Conservation (phyloP, 2,329 filamentous ascomycete genomes). For the Clonostachys rhizophaga region DNA sequence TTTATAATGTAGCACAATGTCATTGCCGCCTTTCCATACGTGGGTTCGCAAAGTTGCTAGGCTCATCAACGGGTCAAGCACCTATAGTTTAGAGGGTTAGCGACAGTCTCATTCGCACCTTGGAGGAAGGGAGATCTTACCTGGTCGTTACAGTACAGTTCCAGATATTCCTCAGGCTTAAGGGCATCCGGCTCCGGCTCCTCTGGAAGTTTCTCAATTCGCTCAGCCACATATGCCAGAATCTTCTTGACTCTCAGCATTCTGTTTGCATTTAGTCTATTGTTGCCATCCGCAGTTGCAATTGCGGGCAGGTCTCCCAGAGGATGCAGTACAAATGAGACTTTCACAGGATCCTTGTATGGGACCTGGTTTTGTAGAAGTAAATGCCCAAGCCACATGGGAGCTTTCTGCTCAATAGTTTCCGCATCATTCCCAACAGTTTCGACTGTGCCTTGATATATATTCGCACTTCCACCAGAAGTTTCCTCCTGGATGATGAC, state of each 20-base stretch:
- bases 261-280: conserved; percentile 89
- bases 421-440: conserved; percentile 74
- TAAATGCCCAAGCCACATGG: conserved; percentile 89
- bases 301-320: conserved; percentile 71
- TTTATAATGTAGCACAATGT: conserved; percentile 88
- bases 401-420: conserved; percentile 78
- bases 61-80: conserved; percentile 79
- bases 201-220: conserved; percentile 70
- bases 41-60: conserved; percentile 90
- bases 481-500: conserved; percentile 68
- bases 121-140: conserved; percentile 34
- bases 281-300: conserved; percentile 72
- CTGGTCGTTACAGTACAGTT: conserved; percentile 91
- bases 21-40: conserved; percentile 92
- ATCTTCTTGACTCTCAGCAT: conserved; percentile 98
- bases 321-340: conserved; percentile 89
- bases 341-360: conserved; percentile 87
- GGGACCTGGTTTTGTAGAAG: conserved; percentile 79
- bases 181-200: conserved; percentile 55
- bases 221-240: conserved; percentile 83
- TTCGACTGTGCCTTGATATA: conserved; percentile 86
- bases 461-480: conserved; percentile 66
- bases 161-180: conserved; percentile 87
- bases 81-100: conserved; percentile 22
- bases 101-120: background rate